phyloP scores from a whole-genome alignment of 352 stramenopile species.

The Globisporangium megalacanthum region DNA sequence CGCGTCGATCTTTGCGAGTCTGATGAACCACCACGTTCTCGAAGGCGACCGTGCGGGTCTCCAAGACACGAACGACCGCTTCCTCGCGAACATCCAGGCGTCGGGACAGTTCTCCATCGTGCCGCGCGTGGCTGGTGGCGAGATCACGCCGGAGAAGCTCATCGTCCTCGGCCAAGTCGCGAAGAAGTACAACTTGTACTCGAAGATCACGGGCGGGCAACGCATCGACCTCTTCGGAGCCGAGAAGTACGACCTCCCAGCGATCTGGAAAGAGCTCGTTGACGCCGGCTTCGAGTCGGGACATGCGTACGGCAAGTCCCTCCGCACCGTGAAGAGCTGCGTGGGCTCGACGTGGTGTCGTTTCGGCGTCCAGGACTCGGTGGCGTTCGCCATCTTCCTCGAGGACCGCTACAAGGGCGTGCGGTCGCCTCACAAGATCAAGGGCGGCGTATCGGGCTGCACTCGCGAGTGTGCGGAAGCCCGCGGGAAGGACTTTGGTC shows the following conservation, averaged over 20 bases:
- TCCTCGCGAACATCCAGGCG: slow-evolving; percentile 91
- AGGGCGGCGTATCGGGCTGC: slow-evolving; percentile 87
- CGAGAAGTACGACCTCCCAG: slow-evolving; percentile 87
- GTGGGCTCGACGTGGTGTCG: slow-evolving; percentile 91
- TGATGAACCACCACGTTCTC: slow-evolving; percentile 86
- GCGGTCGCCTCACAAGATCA: slow-evolving; percentile 91
- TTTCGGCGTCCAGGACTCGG: slow-evolving; percentile 88
- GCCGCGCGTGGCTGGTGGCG: slow-evolving; percentile 85
- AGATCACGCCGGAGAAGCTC: slow-evolving; percentile 89
- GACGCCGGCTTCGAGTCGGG: slow-evolving; percentile 88
- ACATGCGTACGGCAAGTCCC: slow-evolving; percentile 91
- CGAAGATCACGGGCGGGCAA: slow-evolving; percentile 93
- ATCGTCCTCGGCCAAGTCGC: slow-evolving; percentile 86
- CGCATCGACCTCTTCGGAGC: slow-evolving; percentile 91
- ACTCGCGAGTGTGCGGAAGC: slow-evolving; percentile 90
- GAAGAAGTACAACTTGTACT: slow-evolving; percentile 90
- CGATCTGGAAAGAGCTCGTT: slow-evolving; percentile 91
- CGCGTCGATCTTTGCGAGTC: slow-evolving; percentile 86
- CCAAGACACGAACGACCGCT: slow-evolving; percentile 92
- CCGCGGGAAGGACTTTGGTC: slow-evolving; percentile 90
- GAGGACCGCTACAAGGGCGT: slow-evolving; percentile 92
- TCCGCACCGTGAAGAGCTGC: slow-evolving; percentile 92
- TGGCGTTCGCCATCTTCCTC: slow-evolving; percentile 88
- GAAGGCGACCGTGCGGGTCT: slow-evolving; percentile 68
- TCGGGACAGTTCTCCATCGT: slow-evolving; percentile 92